Evolutionary conservation across 345 rosid genomes (phyloP).

Genomic region (Camelina hispida): DNA sequence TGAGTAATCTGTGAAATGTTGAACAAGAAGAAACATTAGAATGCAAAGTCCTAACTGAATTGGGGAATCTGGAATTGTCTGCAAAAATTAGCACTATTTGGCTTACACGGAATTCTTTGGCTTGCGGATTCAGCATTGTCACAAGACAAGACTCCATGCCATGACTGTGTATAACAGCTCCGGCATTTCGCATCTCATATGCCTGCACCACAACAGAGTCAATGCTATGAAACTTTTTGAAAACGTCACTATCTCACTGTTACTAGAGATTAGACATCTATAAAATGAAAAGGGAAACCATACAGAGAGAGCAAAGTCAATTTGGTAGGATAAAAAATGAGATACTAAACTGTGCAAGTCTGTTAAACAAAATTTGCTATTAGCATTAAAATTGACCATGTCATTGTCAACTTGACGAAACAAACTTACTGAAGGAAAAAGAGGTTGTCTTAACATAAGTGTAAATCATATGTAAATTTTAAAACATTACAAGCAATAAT

Average conservation of each 20-base stretch:
- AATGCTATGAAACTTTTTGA: not conserved
- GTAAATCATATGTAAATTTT: constrained; percentile 2
- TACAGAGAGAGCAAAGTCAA: constrained; percentile 18
- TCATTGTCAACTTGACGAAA: not conserved
- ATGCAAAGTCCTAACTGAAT: constrained; percentile 2
- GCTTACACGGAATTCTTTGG: constrained; percentile 88
- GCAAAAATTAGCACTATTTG: constrained; percentile 16
- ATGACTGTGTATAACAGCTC: constrained; percentile 98
- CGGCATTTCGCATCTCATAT: constrained; percentile 87
- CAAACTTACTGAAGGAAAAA: constrained; percentile 10
- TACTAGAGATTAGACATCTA: constrained; percentile 22
- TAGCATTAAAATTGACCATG: not conserved
- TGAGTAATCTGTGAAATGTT: constrained; percentile 71
- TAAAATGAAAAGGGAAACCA: constrained; percentile 17
- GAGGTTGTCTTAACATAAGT: not conserved
- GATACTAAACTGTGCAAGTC: not conserved
- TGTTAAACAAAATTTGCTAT: not conserved
- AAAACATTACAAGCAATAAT: constrained; percentile 3
- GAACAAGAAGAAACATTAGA: constrained; percentile 19
- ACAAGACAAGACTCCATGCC: constrained; percentile 97
- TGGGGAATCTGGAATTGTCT: not conserved
- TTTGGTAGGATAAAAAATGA: not conserved
- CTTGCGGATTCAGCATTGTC: constrained; percentile 85
- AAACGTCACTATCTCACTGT: constrained; percentile 10
- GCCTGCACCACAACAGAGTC: constrained; percentile 55